Evolutionary conservation across 208 protist genomes (phyloP), one percentile per base, ranked within the genome.

Genomic region (Wallacemonas sp.): DNA sequence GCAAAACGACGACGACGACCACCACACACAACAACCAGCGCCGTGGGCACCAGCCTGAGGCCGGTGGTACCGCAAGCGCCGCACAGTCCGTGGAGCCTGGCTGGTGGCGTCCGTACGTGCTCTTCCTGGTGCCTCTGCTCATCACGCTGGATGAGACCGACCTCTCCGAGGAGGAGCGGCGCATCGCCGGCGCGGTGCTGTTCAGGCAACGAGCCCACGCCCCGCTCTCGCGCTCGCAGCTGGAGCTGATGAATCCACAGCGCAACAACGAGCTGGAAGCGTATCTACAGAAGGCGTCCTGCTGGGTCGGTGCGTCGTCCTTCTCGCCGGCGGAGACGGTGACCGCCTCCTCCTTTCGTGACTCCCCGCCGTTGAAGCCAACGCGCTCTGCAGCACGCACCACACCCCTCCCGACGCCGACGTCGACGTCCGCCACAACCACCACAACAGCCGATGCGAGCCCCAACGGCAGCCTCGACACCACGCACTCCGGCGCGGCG

Each of bases 121-220:
- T 96, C 9, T 93, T 79, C 64, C 77, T 96, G 23, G 52, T 78
- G 32, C 90, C 90, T 11, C 63, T 81, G 16, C 72, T 92, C 8
- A 38, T 61, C 6, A 81, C 70, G 1, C 48, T 90, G 41, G 90
- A 96, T 61, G 65, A 72, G 26, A 61, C 65, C 2, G 65, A 78
- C 26, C 64, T 91, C 27, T 82, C 75, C 0, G 2, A 21, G 3
- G 70, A 71, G 12, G 87, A 96, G 71, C 74, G 74, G 23, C 67
- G 76, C 14, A 70, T 70, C 21, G 81, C 85, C 9, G 55, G 32
- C n/a, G 16, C 24, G 8, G 52, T 27, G 17, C 78, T 95, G 19
- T 95, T 95, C 48, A 81, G 90, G 12, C 70, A 83, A 29, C 73
- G 64, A n/a, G 14, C 52, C 54, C 54, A 61, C 61, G 80, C 71